Conservation (phyloP, 2,329 filamentous ascomycete genomes). For the Aspergillus glaucus region DNA sequence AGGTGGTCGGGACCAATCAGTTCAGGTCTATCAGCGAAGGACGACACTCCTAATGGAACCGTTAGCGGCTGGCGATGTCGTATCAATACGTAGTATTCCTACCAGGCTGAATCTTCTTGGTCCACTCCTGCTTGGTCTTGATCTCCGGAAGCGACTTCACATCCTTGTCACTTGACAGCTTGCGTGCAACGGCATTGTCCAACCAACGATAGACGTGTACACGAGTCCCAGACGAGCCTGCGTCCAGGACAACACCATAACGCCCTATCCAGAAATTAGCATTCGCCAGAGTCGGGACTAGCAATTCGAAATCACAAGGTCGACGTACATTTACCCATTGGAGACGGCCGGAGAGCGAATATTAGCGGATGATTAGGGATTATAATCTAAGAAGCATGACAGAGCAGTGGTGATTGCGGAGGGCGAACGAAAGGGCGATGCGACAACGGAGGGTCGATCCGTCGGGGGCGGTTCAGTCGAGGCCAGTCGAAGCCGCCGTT, state of each 20-base stretch:
- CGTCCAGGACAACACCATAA: slow-evolving; percentile 95
- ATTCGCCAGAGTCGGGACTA: neutral
- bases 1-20: slow-evolving; percentile 78
- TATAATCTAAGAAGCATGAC: slow-evolving; percentile 26
- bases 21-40: slow-evolving; percentile 71
- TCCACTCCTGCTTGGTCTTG: slow-evolving; percentile 78
- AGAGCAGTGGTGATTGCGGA: slow-evolving; percentile 9
- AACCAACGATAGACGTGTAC: slow-evolving; percentile 94
- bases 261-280: slow-evolving; percentile 38
- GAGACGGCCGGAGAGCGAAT: slow-evolving; percentile 10
- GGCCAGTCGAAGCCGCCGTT: neutral
- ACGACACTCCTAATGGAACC: slow-evolving; percentile 61
- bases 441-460: too few species aligned
- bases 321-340: slow-evolving; percentile 40
- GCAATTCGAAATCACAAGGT: neutral
- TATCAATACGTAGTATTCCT: slow-evolving; percentile 8
- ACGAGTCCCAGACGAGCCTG: slow-evolving; percentile 92
- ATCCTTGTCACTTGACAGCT: slow-evolving; percentile 54
- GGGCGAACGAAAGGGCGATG: neutral
- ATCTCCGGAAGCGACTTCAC: slow-evolving; percentile 69
- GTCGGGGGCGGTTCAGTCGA: neutral
- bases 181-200: slow-evolving; percentile 62
- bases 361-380: slow-evolving; percentile 5
- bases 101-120: slow-evolving; percentile 90
- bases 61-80: neutral